Conservation (phyloP, 352 stramenopile species). For the Phytopythium montanum region DNA sequence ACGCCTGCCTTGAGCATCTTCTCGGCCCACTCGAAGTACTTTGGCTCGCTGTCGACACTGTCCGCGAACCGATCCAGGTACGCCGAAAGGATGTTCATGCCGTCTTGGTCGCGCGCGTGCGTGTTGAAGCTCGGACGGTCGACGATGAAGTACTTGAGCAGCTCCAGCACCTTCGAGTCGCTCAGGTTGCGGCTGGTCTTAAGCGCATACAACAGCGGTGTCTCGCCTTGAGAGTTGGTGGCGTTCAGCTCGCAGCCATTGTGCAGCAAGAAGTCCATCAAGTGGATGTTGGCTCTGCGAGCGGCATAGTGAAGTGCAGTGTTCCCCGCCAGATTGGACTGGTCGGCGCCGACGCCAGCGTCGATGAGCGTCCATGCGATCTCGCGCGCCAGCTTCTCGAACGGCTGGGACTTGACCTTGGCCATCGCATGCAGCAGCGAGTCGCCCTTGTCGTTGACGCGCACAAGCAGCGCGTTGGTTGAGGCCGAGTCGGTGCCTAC, state of each 20-base stretch:
- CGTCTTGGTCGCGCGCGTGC: constrained; percentile 34
- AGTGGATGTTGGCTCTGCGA: constrained; percentile 40
- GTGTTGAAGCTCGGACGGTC: constrained; percentile 28
- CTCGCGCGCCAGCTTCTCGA: constrained; percentile 45
- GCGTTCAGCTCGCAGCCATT: constrained; percentile 45
- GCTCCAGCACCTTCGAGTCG: constrained; percentile 21
- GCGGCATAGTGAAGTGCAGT: constrained; percentile 60
- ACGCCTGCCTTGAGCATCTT: constrained; percentile 54
- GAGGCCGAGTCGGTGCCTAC: constrained; percentile 42
- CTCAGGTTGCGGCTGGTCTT: constrained; percentile 35
- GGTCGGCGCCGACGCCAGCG: constrained; percentile 26
- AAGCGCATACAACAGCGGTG: constrained; percentile 46
- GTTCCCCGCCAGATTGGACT: constrained; percentile 33
- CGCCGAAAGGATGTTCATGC: constrained; percentile 43
- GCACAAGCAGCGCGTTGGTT: constrained; percentile 30
- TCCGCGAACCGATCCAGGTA: constrained; percentile 59
- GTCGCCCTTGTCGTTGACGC: constrained; percentile 38
- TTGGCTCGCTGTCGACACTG: constrained; percentile 13
- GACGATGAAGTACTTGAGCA: constrained; percentile 47
- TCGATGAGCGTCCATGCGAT: constrained; percentile 74
- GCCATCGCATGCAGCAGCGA: constrained; percentile 63
- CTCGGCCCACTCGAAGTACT: constrained; percentile 41
- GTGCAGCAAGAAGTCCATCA: constrained; percentile 76
- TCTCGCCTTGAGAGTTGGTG: constrained; percentile 41
- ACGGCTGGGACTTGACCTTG: constrained; percentile 40